Percentiles rank a stretch among this genome's conserved stretches.
Conservation (phyloP, 441 rosid species). For the Gossypium davidsonii region DNA sequence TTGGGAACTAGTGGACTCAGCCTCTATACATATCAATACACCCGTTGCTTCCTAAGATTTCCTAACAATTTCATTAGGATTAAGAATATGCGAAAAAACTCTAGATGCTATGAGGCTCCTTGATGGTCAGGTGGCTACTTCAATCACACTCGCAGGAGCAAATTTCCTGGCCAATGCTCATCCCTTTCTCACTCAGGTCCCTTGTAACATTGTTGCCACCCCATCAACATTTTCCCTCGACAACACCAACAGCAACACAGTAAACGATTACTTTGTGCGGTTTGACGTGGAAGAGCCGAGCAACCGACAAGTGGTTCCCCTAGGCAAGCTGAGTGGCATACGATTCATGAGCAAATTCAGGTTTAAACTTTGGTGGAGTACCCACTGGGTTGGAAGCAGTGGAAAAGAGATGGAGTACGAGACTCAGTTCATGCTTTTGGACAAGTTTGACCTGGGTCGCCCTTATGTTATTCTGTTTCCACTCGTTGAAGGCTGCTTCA, state of each 20-base stretch:
- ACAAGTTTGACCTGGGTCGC: constrained; percentile 30
- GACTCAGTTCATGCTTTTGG: constrained; percentile 30
- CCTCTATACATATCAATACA: too few species aligned
- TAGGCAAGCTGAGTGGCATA: constrained; percentile 23
- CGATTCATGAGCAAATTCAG: constrained; percentile 29
- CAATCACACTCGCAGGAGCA: neutral
- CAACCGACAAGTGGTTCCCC: constrained; percentile 19
- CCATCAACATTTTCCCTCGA: constrained; percentile 7
- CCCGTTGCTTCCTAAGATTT: too few species aligned
- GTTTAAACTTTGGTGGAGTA: constrained; percentile 37
- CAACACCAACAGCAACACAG: neutral
- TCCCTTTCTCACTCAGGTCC: constrained; percentile 27
- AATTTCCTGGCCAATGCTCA: constrained; percentile 27
- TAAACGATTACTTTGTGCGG: constrained; percentile 23
- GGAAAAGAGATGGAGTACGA: constrained; percentile 29
- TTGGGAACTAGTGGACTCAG: too few species aligned
- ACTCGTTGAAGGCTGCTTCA: constrained; percentile 57
- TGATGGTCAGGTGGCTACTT: too few species aligned
- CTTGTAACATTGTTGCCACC: constrained; percentile 19
- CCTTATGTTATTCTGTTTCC: constrained; percentile 70
- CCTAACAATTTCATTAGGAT: too few species aligned
- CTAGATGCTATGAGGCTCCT: too few species aligned
- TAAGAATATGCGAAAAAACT: too few species aligned
- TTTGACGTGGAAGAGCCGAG: constrained; percentile 15
- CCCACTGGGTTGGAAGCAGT: constrained; percentile 24